A percentile compares a stretch with the other conserved stretches of the same genome.
These are phyloP conservation scores for Lasiodiplodia sp. DNA, from an alignment of 2,329 filamentous ascomycete species.

Conservation along the genomic window DNA sequence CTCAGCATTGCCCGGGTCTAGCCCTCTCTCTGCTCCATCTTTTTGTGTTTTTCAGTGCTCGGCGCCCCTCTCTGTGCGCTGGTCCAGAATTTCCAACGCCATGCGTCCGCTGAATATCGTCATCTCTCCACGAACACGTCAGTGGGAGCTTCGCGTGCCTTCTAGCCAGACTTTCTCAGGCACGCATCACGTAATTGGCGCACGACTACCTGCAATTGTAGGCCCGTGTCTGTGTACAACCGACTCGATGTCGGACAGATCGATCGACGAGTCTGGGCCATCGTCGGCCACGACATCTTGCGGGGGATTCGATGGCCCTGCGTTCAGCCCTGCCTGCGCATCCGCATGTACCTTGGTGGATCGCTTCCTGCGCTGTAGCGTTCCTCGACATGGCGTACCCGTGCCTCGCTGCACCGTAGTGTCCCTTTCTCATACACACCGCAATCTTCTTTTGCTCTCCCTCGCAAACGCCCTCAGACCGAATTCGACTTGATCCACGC, in stretches of 20 bases:
- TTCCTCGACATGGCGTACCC: conserved; percentile 13
- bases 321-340: conserved; percentile 21
- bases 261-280: conserved; percentile 11
- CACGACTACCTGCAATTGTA: conserved; percentile 11
- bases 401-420: neutral
- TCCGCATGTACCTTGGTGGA: conserved; percentile 17
- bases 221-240: conserved; percentile 5
- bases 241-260: conserved; percentile 21
- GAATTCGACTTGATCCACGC: neutral
- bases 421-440: conserved; percentile 14
- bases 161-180: neutral
- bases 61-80: neutral
- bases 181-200: conserved; percentile 21
- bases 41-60: neutral
- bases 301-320: conserved; percentile 15
- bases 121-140: conserved; percentile 22
- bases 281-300: conserved; percentile 20
- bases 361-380: conserved; percentile 1
- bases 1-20: conserved; percentile 12
- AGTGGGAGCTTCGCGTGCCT: conserved; percentile 13
- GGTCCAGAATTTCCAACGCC: conserved; percentile 1
- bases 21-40: conserved; percentile 15
- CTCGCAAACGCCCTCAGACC: neutral
- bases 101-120: conserved; percentile 17
- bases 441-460: neutral